phyloP scores from a whole-genome alignment of 73 alveolate species.

The Stentor roeselii region DNA sequence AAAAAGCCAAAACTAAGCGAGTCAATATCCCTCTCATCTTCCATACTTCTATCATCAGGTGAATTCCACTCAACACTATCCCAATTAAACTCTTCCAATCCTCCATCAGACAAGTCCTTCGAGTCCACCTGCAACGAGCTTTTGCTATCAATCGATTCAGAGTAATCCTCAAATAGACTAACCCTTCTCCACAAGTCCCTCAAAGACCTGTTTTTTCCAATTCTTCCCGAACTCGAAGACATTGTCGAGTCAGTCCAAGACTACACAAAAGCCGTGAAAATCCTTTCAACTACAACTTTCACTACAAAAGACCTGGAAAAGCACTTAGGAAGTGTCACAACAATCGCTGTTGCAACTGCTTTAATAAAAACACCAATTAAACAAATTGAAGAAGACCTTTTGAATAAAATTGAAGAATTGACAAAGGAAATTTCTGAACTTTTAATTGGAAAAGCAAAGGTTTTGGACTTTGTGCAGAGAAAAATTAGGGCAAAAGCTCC shows the following conservation, averaged over 20 bases:
- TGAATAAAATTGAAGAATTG: conserved; percentile 47
- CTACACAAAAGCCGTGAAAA: conserved; percentile 76
- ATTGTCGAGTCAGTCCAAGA: conserved; percentile 82
- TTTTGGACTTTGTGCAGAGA: conserved; percentile 62
- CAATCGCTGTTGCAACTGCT: conserved; percentile 81
- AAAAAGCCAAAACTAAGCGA: background rate
- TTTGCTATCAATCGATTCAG: background rate
- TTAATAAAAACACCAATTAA: conserved; percentile 59
- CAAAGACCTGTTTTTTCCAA: conserved; percentile 66
- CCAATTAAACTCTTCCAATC: background rate
- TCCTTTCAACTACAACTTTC: conserved; percentile 65
- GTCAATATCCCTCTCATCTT: background rate
- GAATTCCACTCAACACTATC: background rate
- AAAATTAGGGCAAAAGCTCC: conserved; percentile 91
- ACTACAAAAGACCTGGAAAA: conserved; percentile 62
- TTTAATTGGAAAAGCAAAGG: conserved; percentile 31
- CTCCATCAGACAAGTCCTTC: background rate
- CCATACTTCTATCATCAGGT: background rate
- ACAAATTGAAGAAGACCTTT: conserved; percentile 43
- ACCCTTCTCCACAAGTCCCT: conserved; percentile 47
- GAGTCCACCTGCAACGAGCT: background rate
- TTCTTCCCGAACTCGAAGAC: conserved; percentile 84
- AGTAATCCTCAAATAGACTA: background rate
- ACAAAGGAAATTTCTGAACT: conserved; percentile 29
- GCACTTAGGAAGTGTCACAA: conserved; percentile 67